phyloP scores from a whole-genome alignment of 177 flowering plant genomes.

The Vitis hybrid region DNA sequence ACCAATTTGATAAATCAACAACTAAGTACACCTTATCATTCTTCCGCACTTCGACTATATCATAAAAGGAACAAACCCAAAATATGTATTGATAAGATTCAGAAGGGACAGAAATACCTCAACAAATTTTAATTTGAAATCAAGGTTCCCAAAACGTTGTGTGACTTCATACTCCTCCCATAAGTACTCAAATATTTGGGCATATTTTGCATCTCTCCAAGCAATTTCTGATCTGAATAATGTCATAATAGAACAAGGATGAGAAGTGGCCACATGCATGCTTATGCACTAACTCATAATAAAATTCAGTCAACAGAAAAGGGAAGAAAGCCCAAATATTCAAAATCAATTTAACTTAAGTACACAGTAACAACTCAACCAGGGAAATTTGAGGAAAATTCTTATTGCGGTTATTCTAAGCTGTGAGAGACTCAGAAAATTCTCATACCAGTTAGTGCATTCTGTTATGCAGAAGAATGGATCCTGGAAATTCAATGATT shows the following conservation, averaged over 20 bases:
- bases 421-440: no score
- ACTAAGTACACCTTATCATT: no score
- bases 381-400: not conserved
- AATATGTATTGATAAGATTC: not conserved
- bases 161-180: conserved; percentile 88
- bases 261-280: not conserved
- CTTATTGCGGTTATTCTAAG: no score
- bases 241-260: not conserved
- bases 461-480: no score
- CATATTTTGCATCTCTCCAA: conserved; percentile 90
- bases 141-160: conserved; percentile 82
- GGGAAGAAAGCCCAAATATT: not conserved
- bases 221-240: conserved; percentile 85
- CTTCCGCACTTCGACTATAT: no score
- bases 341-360: not conserved
- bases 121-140: conserved; percentile 82
- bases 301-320: not conserved
- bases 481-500: no score
- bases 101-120: conserved; percentile 48
- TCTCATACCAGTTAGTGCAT: no score
- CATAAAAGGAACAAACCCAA: not conserved
- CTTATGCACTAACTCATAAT: not conserved
- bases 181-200: conserved; percentile 80
- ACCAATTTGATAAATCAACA: no score
- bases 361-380: not conserved